These are phyloP conservation scores for Neonothopanus nambi DNA, from an alignment of 1,284 basidiomycete genomes.

Conservation along the genomic window DNA sequence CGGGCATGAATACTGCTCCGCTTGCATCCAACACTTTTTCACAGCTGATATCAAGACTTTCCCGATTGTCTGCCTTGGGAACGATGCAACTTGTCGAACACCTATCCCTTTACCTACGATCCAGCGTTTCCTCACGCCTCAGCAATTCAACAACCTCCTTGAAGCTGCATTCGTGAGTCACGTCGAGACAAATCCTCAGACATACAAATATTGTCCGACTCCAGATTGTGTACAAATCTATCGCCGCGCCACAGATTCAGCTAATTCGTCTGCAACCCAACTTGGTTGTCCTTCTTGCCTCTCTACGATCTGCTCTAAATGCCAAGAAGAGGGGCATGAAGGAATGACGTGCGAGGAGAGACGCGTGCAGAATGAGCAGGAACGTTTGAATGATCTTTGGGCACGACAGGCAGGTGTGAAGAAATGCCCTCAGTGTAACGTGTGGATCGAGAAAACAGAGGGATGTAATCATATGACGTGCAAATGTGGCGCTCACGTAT, in stretches of 20 bases:
- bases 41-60: slow-evolving; percentile 42
- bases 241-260: slow-evolving; percentile 29
- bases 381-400: slow-evolving; percentile 47
- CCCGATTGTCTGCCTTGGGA: slow-evolving; percentile 54
- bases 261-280: slow-evolving; percentile 21
- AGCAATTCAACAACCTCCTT: slow-evolving; percentile 45
- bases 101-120: slow-evolving; percentile 53
- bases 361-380: slow-evolving; percentile 35
- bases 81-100: slow-evolving; percentile 45
- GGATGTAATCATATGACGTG: slow-evolving; percentile 62
- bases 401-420: slow-evolving; percentile 33
- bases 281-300: slow-evolving; percentile 53
- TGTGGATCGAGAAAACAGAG: slow-evolving; percentile 48
- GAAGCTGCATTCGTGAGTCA: slow-evolving; percentile 46
- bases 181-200: slow-evolving; percentile 44
- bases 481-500: slow-evolving; percentile 53
- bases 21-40: slow-evolving; percentile 52
- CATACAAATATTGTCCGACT: slow-evolving; percentile 55
- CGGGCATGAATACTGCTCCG: slow-evolving; percentile 52
- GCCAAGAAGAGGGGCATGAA: slow-evolving; percentile 52
- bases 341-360: slow-evolving; percentile 51
- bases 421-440: slow-evolving; percentile 43
- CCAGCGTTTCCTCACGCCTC: slow-evolving; percentile 42
- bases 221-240: slow-evolving; percentile 61
- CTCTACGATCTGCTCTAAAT: slow-evolving; percentile 46